A percentile compares a stretch with the other conserved stretches of the same genome.
phyloP scores from a whole-genome alignment of 2,329 filamentous ascomycete species.

The Diplocarpon mali region DNA sequence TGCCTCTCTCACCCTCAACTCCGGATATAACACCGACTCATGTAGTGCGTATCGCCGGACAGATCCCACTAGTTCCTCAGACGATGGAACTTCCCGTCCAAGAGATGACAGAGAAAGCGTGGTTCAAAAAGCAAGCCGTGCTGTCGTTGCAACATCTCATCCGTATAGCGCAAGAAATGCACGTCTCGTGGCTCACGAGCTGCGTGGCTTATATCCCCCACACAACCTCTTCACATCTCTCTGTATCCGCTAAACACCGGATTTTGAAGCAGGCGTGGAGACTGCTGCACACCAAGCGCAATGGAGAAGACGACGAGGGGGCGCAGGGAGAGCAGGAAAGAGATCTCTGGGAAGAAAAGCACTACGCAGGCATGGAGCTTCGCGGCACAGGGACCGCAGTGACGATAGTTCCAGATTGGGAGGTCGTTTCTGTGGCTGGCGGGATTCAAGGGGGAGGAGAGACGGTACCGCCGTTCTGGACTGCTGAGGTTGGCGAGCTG shows the following conservation, averaged over 20 bases:
- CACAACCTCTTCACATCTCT: slow-evolving; percentile 17
- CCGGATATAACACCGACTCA: slow-evolving; percentile 7
- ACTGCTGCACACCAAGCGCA: slow-evolving; percentile 23
- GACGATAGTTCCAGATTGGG: slow-evolving; percentile 40
- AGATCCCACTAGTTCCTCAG: slow-evolving; percentile 77
- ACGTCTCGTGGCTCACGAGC: slow-evolving; percentile 63
- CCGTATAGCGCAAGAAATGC: slow-evolving; percentile 64
- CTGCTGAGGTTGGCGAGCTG: slow-evolving; percentile 64
- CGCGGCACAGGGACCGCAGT: slow-evolving; percentile 15
- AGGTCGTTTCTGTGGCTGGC: slow-evolving; percentile 29
- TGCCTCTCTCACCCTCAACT: slow-evolving; percentile 23
- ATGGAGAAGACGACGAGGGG: slow-evolving; percentile 39
- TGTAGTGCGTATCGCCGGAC: slow-evolving; percentile 64
- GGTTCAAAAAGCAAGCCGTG: slow-evolving; percentile 46
- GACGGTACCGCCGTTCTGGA: slow-evolving; percentile 55
- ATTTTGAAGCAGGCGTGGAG: slow-evolving; percentile 38
- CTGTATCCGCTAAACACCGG: slow-evolving; percentile 21
- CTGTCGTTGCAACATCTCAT: slow-evolving; percentile 83
- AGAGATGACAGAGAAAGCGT: slow-evolving; percentile 7
- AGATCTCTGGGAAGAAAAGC: slow-evolving; percentile 59
- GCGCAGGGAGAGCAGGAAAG: slow-evolving; percentile 43
- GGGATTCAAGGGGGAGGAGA: slow-evolving; percentile 15
- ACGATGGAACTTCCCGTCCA: slow-evolving; percentile 47
- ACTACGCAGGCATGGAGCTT: slow-evolving; percentile 37
- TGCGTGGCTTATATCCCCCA: slow-evolving; percentile 62